Evolutionary conservation across 1,284 basidiomycete species (phyloP).

Genomic region (Gyrodon tennesseensis): DNA sequence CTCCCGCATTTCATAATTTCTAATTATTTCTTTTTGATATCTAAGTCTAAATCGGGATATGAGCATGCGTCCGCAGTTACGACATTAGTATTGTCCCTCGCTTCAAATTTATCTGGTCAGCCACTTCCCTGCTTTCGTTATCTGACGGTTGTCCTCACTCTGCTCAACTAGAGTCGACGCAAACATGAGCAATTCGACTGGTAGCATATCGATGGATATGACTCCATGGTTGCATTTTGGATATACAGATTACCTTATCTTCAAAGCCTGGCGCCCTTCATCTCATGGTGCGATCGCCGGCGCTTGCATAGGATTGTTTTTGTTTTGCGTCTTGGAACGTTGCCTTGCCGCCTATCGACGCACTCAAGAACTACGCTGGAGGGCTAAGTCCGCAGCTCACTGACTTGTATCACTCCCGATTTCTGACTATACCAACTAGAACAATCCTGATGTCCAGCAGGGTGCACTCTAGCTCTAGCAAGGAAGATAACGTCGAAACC

Average conservation of each 20-base stretch:
- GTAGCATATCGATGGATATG: conserved; percentile 45
- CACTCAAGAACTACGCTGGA: conserved; percentile 60
- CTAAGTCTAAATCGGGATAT: conserved; percentile 20
- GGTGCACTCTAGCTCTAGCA: neutral
- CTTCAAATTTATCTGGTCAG: neutral
- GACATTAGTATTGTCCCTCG: too few species aligned
- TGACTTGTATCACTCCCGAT: neutral
- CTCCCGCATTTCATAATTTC: conserved; percentile 1
- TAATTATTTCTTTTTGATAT: neutral
- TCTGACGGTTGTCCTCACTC: neutral
- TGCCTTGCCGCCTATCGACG: conserved; percentile 60
- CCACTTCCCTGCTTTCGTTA: neutral
- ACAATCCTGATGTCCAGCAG: conserved; percentile 6
- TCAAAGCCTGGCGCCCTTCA: conserved; percentile 66
- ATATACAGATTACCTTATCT: conserved; percentile 63
- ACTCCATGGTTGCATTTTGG: conserved; percentile 67
- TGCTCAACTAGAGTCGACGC: neutral
- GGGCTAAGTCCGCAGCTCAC: conserved; percentile 51
- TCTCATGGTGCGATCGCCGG: conserved; percentile 69
- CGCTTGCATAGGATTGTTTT: conserved; percentile 68
- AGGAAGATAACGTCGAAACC: conserved; percentile 7
- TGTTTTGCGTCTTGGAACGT: conserved; percentile 68
- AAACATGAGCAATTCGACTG: conserved; percentile 20
- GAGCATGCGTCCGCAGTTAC: too few species aligned
- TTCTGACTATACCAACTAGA: conserved; percentile 23